A percentile compares a stretch with the other conserved stretches of the same genome.
phyloP scores from a whole-genome alignment of 441 rosid genomes.

The Flueggea neowawraea region DNA sequence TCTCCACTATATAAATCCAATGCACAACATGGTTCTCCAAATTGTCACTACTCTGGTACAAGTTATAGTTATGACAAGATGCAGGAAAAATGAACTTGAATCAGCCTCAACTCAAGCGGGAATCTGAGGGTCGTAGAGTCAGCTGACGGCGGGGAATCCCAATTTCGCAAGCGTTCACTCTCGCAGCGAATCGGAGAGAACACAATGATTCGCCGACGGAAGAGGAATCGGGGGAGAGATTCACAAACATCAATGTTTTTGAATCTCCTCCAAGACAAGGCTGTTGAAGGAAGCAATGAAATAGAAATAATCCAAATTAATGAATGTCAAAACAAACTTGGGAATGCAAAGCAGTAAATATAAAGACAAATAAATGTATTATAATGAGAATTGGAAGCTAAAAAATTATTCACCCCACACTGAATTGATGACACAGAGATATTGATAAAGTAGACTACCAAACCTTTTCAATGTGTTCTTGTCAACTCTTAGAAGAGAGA shows the following conservation, averaged over 20 bases:
- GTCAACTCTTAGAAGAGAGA: no score
- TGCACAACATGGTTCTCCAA: constrained; percentile 2
- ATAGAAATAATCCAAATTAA: neutral
- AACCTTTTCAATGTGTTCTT: no score
- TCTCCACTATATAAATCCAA: constrained; percentile 8
- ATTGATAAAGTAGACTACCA: no score
- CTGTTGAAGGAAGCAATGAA: constrained; percentile 38
- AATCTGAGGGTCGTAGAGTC: constrained; percentile 40
- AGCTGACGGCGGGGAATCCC: constrained; percentile 88
- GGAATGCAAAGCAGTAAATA: no score
- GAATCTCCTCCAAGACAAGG: constrained; percentile 99
- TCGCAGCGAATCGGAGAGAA: constrained; percentile 92
- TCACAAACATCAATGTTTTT: constrained; percentile 94
- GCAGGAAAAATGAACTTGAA: neutral
- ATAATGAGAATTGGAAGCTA: no score
- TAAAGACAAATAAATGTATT: no score
- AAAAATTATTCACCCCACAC: no score
- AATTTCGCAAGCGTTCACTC: constrained; percentile 97
- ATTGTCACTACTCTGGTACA: constrained; percentile 6
- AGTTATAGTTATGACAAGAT: constrained; percentile 7
- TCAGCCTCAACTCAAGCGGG: constrained; percentile 59
- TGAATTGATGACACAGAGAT: no score
- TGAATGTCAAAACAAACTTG: no score
- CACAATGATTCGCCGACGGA: constrained; percentile 91
- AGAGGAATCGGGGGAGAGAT: constrained; percentile 84